phyloP scores from a whole-genome alignment of 2,329 filamentous ascomycete species.

The Hortaea werneckii region DNA sequence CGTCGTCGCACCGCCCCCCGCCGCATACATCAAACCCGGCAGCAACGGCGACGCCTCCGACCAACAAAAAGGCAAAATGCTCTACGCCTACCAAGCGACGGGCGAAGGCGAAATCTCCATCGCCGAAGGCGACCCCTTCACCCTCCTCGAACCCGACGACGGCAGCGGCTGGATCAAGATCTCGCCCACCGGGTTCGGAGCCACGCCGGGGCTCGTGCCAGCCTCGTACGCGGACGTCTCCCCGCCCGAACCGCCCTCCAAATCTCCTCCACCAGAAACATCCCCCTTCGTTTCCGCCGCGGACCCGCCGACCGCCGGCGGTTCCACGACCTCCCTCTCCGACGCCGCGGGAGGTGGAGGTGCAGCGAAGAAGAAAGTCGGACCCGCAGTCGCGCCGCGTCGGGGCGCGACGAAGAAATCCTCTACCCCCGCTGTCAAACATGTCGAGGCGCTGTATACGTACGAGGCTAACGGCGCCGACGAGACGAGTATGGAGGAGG shows the following conservation, averaged over 20 bases:
- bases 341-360: too few relatives aligned
- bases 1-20: slow-evolving; percentile 77
- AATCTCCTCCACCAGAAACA: not conserved
- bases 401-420: slow-evolving; percentile 51
- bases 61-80: slow-evolving; percentile 72
- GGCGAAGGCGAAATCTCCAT: slow-evolving; percentile 75
- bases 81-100: slow-evolving; percentile 74
- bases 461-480: slow-evolving; percentile 77
- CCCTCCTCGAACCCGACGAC: slow-evolving; percentile 77
- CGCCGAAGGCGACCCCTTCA: slow-evolving; percentile 66
- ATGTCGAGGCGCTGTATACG: slow-evolving; percentile 87
- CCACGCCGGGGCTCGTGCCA: slow-evolving; percentile 76
- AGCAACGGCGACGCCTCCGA: slow-evolving; percentile 48
- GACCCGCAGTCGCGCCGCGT: slow-evolving; percentile 74
- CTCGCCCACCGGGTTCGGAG: slow-evolving; percentile 42
- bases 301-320: slow-evolving; percentile 42
- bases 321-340: slow-evolving; percentile 48
- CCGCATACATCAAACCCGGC: slow-evolving; percentile 52
- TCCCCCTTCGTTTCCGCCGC: slow-evolving; percentile 5
- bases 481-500: slow-evolving; percentile 84
- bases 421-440: slow-evolving; percentile 49
- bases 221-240: slow-evolving; percentile 68
- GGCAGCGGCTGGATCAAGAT: slow-evolving; percentile 88
- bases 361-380: slow-evolving; percentile 62
- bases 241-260: slow-evolving; percentile 3